Evolutionary conservation across 768 basidiomycete genomes (phyloP).

Genomic region (Gloeopeniophorella convolvens): DNA sequence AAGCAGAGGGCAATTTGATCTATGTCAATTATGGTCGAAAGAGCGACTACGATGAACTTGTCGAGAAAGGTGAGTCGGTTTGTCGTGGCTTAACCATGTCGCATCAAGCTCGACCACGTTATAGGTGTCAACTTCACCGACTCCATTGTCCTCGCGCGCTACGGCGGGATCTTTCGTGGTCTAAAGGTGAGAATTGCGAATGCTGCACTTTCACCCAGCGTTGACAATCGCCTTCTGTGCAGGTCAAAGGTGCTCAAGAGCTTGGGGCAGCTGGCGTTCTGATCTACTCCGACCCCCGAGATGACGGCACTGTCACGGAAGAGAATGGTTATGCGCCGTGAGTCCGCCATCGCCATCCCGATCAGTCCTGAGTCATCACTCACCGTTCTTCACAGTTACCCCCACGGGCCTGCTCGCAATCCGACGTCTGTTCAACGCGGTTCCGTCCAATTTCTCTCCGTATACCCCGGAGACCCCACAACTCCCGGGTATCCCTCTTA

Average conservation of each 20-base stretch:
- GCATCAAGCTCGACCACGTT: not conserved
- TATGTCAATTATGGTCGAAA: constrained; percentile 80
- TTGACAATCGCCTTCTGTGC: not conserved
- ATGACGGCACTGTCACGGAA: constrained; percentile 73
- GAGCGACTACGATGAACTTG: constrained; percentile 65
- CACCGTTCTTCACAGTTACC: constrained; percentile 40
- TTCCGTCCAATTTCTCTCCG: constrained; percentile 63
- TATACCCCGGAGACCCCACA: constrained; percentile 66
- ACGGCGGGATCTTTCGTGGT: constrained; percentile 74
- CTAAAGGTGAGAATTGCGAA: constrained; percentile 52
- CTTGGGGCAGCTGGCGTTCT: constrained; percentile 71
- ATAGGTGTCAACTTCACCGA: constrained; percentile 67
- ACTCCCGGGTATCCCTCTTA: constrained; percentile 90
- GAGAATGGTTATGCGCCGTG: constrained; percentile 67
- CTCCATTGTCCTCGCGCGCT: constrained; percentile 73
- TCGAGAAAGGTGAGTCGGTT: constrained; percentile 37
- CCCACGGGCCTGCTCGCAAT: constrained; percentile 83
- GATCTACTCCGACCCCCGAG: constrained; percentile 81
- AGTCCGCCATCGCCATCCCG: constrained; percentile 15
- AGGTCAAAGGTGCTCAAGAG: constrained; percentile 82
- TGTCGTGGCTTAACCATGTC: not conserved
- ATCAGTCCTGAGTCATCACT: not conserved
- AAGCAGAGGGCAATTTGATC: constrained; percentile 60
- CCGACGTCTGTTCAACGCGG: constrained; percentile 82
- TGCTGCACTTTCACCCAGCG: not conserved